phyloP scores from a whole-genome alignment of 148 eudicot species.

The Rhododendron griersonianum region DNA sequence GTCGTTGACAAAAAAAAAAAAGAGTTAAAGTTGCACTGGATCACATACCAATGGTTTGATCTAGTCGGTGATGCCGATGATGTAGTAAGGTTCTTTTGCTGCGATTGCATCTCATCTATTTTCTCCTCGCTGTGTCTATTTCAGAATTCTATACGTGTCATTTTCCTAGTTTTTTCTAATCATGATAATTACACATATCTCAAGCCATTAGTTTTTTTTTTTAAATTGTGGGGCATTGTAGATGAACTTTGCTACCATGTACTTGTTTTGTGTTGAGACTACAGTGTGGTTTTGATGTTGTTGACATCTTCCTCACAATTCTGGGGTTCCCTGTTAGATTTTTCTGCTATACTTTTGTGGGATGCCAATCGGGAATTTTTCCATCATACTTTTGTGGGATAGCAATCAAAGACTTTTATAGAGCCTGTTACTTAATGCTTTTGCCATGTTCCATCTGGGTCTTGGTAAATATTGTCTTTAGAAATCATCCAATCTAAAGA shows the following conservation, averaged over 20 bases:
- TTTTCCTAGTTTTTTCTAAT: not conserved
- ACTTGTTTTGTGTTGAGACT: not conserved
- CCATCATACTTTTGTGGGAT: not conserved
- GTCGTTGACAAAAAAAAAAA: not conserved
- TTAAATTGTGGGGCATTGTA: not conserved
- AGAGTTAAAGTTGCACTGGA: not conserved
- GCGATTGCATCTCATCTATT: not conserved
- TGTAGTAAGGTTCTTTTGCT: not conserved
- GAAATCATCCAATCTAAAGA: not conserved
- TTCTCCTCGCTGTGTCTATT: not conserved
- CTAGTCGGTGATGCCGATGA: not conserved
- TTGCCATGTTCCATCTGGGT: not conserved
- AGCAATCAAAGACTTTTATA: not conserved
- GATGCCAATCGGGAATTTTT: not conserved
- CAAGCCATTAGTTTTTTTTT: not conserved
- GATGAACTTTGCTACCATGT: not conserved
- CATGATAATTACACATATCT: not conserved
- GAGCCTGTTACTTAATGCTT: not conserved
- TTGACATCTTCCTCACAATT: not conserved
- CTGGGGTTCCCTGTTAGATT: not conserved
- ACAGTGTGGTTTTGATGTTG: not conserved
- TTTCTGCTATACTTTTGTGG: not conserved
- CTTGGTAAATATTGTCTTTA: not conserved
- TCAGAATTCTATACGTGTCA: not conserved
- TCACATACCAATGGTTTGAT: not conserved